phyloP scores from a whole-genome alignment of 1,284 basidiomycete genomes.

The Wolfiporia cocos region DNA sequence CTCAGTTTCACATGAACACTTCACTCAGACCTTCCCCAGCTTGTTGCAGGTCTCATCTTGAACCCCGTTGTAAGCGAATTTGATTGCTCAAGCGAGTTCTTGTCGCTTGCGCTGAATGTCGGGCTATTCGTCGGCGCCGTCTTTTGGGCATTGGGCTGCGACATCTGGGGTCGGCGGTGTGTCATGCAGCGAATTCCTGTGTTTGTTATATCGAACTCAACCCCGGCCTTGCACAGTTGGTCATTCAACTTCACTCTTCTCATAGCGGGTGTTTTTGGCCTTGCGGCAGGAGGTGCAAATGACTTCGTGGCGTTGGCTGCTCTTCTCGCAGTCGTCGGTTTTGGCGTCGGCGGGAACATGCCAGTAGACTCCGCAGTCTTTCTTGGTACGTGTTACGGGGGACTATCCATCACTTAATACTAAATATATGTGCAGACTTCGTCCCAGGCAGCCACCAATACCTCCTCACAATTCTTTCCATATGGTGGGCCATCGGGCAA shows the following conservation, averaged over 20 bases:
- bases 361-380: slow-evolving; percentile 65
- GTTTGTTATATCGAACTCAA: background rate
- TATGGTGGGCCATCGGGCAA: slow-evolving; percentile 70
- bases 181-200: slow-evolving; percentile 15
- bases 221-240: slow-evolving; percentile 37
- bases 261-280: slow-evolving; percentile 51
- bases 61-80: slow-evolving; percentile 54
- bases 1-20: too few species aligned
- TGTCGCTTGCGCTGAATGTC: slow-evolving; percentile 53
- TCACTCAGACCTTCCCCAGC: too few species aligned
- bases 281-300: slow-evolving; percentile 38
- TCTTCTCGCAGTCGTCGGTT: slow-evolving; percentile 37
- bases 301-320: slow-evolving; percentile 38
- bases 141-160: slow-evolving; percentile 60
- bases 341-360: slow-evolving; percentile 50
- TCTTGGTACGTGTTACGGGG: slow-evolving; percentile 34
- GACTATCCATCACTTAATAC: background rate
- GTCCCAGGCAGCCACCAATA: slow-evolving; percentile 64
- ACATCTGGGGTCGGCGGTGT: slow-evolving; percentile 54
- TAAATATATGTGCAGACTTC: slow-evolving; percentile 35
- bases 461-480: slow-evolving; percentile 59
- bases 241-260: slow-evolving; percentile 62
- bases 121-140: slow-evolving; percentile 61
- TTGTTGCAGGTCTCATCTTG: slow-evolving; percentile 49
- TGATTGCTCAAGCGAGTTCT: slow-evolving; percentile 44